phyloP scores from a whole-genome alignment of 108 stramenopile species.

The Stephanodiscus minutulus region DNA sequence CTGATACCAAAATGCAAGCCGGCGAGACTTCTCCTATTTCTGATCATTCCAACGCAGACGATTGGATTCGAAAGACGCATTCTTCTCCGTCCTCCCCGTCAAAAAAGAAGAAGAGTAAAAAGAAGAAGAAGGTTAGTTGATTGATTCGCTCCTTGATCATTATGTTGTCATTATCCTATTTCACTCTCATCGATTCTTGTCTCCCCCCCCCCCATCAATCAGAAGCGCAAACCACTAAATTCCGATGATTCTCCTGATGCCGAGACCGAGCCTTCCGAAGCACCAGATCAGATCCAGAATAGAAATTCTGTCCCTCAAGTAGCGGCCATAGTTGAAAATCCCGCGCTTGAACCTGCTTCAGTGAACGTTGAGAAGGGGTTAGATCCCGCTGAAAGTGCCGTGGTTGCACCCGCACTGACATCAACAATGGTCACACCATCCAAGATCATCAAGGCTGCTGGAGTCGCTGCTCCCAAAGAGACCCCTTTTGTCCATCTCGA shows the following conservation, averaged over 20 bases:
- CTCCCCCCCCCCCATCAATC: not conserved
- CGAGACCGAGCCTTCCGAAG: not conserved
- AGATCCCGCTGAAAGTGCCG: not conserved
- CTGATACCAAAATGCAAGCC: not conserved
- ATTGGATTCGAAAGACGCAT: not conserved
- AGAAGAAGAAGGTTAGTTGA: constrained; percentile 38
- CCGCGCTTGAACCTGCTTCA: not conserved
- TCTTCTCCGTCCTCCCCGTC: constrained; percentile 10
- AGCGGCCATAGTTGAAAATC: not conserved
- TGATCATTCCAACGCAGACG: not conserved
- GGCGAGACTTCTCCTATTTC: not conserved
- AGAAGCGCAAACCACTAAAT: constrained; percentile 30
- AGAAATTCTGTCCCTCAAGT: constrained; percentile 1
- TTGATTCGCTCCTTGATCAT: not conserved
- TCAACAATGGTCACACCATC: not conserved
- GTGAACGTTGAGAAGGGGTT: not conserved
- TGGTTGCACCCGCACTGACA: not conserved
- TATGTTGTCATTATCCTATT: not conserved
- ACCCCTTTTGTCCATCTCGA: not conserved
- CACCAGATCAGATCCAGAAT: constrained; percentile 17
- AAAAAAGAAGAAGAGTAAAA: constrained; percentile 40
- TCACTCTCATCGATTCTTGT: not conserved
- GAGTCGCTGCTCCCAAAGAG: not conserved
- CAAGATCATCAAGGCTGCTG: not conserved
- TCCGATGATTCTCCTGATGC: constrained; percentile 6